Base-by-base conservation (phyloP, 257 asterid species). In the Avicennia marina region DNA sequence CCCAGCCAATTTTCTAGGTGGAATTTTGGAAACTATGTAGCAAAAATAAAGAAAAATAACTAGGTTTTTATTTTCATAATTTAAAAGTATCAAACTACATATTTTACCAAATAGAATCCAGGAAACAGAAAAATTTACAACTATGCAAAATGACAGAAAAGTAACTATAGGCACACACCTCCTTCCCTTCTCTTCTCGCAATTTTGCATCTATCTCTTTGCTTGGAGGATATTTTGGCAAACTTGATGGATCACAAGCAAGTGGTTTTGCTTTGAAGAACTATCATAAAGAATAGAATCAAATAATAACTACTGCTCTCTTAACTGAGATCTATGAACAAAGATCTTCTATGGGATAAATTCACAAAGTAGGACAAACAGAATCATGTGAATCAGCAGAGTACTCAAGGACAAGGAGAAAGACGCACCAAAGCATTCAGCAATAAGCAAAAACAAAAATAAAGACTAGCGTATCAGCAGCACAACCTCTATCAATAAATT, bases 141-240 rank as follows among this genome's bases (percentile, higher is more conserved):
- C n/a, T n/a, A n/a, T n/a, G n/a, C n/a, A n/a, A n/a, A n/a, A n/a
- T n/a, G n/a, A n/a, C n/a, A n/a, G n/a, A n/a, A n/a, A n/a, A n/a
- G n/a, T n/a, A n/a, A n/a, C n/a, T n/a, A n/a, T n/a, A 38, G 64
- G 54, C 25, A 72, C 65, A 7, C 34, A 89, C 97, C 87, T 82
- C 78, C 83, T 79, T 59, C 86, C 78, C 64, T 86, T 95, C 65
- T 86, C 91, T 62, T 90, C 96, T 34, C 97, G 81, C 72, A 80
- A 51, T 72, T 90, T 90, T 13, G 94, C 97, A 77, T 90, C 97
- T 13, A 90, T 84, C 78, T 90, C 97, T 79, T 90, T 90, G 85
- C 94, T 90, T 47, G 97, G 97, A 48, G 94, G 97, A 75, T 90
- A 86, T 68, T 73, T 78, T 19, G 97, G 96, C 70, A 90, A 78